These are phyloP conservation scores for Alternaria angustiovoidea DNA, from an alignment of 2,329 filamentous ascomycete species.

Conservation along the genomic window DNA sequence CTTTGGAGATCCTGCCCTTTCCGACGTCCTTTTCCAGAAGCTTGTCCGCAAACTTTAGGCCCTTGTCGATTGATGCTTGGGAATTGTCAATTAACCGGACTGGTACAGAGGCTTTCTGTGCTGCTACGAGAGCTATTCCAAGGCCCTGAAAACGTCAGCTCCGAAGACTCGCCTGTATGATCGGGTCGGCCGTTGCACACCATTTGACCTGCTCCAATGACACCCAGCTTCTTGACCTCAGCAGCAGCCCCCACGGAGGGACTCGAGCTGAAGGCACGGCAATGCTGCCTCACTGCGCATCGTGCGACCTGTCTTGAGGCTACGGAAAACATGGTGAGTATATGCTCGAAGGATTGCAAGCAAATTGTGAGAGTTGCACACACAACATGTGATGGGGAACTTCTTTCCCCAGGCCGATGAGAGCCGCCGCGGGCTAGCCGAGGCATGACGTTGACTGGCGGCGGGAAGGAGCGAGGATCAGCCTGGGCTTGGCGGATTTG, in stretches of 20 bases:
- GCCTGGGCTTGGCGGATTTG: slow-evolving; percentile 35
- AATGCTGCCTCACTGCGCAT: slow-evolving; percentile 39
- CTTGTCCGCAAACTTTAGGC: slow-evolving; percentile 91
- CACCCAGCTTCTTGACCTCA: slow-evolving; percentile 86
- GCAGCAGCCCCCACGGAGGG: slow-evolving; percentile 65
- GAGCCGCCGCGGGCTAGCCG: slow-evolving; percentile 35
- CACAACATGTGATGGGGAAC: slow-evolving; percentile 29
- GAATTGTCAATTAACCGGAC: slow-evolving; percentile 87
- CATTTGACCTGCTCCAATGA: slow-evolving; percentile 96
- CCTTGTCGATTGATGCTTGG: slow-evolving; percentile 85
- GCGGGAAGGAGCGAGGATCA: slow-evolving; percentile 3
- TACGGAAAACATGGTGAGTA: slow-evolving; percentile 44
- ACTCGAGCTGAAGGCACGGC: slow-evolving; percentile 72
- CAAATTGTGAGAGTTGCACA: slow-evolving; percentile 1
- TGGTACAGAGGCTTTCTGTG: slow-evolving; percentile 80
- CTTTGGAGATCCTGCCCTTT: slow-evolving; percentile 84
- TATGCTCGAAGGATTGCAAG: background rate
- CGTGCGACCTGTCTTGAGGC: slow-evolving; percentile 40
- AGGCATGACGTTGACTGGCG: slow-evolving; percentile 30
- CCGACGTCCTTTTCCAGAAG: slow-evolving; percentile 90
- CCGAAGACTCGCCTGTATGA: background rate
- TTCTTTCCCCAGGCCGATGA: slow-evolving; percentile 27
- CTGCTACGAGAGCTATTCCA: slow-evolving; percentile 93
- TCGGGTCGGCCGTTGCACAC: slow-evolving; percentile 58
- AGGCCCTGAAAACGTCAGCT: slow-evolving; percentile 71